Conservation (phyloP, 2,329 filamentous ascomycete species). For the Boeremia exigua region DNA sequence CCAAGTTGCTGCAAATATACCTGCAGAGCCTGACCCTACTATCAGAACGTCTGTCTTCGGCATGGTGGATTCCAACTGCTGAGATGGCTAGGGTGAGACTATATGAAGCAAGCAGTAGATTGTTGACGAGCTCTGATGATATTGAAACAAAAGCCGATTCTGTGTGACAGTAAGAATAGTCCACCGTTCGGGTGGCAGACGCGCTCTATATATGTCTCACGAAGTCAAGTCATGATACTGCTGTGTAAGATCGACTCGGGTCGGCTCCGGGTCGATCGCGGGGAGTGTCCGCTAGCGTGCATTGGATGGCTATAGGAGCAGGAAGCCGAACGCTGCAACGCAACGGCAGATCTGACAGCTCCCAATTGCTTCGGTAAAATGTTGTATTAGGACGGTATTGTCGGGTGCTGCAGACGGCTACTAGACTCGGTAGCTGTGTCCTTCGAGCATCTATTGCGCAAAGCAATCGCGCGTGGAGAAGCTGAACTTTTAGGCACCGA, state of each 20-base stretch:
- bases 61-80: constrained; percentile 21
- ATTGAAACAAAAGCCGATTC: too few species aligned
- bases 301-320: constrained; percentile 3
- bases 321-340: background rate
- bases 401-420: background rate
- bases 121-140: background rate
- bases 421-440: background rate
- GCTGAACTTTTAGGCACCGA: background rate
- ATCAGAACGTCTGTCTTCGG: constrained; percentile 62
- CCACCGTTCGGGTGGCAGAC: background rate
- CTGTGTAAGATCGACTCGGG: background rate
- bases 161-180: too few species aligned
- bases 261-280: constrained; percentile 3
- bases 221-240: constrained; percentile 7
- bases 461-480: background rate
- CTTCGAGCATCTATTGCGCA: background rate
- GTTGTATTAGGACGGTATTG: background rate
- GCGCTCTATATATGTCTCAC: background rate
- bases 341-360: background rate
- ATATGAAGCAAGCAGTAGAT: background rate
- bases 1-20: constrained; percentile 67
- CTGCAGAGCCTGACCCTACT: constrained; percentile 66
- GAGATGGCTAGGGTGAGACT: background rate
- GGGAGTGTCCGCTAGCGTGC: constrained; percentile 11
- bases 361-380: background rate